These are phyloP conservation scores for Candida tammaniensis DNA, from an alignment of 805 yeast species.

Conservation along the genomic window DNA sequence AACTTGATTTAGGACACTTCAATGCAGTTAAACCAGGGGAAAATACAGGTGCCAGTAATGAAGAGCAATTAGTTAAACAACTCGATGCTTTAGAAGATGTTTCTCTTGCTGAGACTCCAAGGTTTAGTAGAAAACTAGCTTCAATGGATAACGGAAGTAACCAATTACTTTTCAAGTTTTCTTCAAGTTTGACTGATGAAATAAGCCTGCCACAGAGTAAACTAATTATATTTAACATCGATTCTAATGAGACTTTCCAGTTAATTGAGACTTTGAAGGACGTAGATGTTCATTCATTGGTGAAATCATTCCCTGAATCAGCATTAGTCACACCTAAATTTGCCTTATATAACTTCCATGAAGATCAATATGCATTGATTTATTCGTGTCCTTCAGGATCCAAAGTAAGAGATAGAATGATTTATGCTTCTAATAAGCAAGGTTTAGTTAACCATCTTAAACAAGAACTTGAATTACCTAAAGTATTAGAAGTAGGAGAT, in stretches of 20 bases:
- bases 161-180: conserved; percentile 24
- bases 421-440: conserved; percentile 78
- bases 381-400: conserved; percentile 91
- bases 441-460: conserved; percentile 56
- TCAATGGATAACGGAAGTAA: conserved; percentile 25
- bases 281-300: conserved; percentile 19
- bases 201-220: conserved; percentile 19
- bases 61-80: conserved; percentile 50
- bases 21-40: conserved; percentile 10
- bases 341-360: conserved; percentile 47
- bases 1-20: conserved; percentile 51
- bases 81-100: conserved; percentile 38
- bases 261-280: conserved; percentile 19
- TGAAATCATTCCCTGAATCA: conserved; percentile 17
- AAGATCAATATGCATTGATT: conserved; percentile 52
- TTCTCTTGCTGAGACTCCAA: conserved; percentile 15
- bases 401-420: conserved; percentile 86
- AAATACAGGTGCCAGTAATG: conserved; percentile 41
- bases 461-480: conserved; percentile 36
- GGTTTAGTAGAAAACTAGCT: conserved; percentile 26
- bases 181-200: conserved; percentile 22
- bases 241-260: conserved; percentile 43
- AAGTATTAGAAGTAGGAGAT: conserved; percentile 69
- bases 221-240: conserved; percentile 51
- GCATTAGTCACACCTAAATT: conserved; percentile 43